Evolutionary conservation across 148 eudicot genomes (phyloP), one percentile per base, ranked within the genome.

Genomic region (Rhododendron vialii): DNA sequence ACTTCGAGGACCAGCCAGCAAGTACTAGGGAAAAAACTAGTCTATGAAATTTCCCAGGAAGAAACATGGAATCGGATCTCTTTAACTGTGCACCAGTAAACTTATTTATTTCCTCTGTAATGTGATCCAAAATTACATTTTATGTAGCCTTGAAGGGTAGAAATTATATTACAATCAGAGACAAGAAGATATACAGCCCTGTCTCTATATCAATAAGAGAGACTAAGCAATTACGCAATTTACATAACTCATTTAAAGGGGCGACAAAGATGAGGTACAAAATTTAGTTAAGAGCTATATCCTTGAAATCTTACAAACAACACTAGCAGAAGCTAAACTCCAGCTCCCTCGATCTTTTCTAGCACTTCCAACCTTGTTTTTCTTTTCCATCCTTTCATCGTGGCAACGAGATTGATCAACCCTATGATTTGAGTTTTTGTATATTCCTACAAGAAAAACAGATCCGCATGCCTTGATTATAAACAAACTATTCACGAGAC

Each of bases 361-460:
- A 96, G 89, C 82, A 92, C 91, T 90, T 95, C 99, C 87, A 96
- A 89, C 88, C 96, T 91, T 80, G 92, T 94, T 94, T 96, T 96
- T 85, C 99, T 93, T 88, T 93, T 96, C 99, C 99, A 96, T 22
- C 98, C 91, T 89, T 96, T 95, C 95, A 95, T 93, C 10, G 96
- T 90, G 35, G 99, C 95, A 35, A 96, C 99, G 71, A 96, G 99
- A 88, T 96, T 96, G 43, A 96, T 83, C 81, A 96, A 88, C 85
- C 99, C 99, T n/a, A 89, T 87, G 36, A 96, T 89, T 84, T 96
- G 99, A 88, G 86, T 90, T 85, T 93, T 96, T 65, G 90, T 92
- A 82, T 94, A 96, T 90, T 96, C 97, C 99, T 96, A 93, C 87
- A 75, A 82, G 61, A 47, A 36, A 69, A 45, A 26, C 35, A 41